These are phyloP conservation scores for Backusella australiensis DNA, from an alignment of 192 early-diverging fungal species.

Conservation along the genomic window DNA sequence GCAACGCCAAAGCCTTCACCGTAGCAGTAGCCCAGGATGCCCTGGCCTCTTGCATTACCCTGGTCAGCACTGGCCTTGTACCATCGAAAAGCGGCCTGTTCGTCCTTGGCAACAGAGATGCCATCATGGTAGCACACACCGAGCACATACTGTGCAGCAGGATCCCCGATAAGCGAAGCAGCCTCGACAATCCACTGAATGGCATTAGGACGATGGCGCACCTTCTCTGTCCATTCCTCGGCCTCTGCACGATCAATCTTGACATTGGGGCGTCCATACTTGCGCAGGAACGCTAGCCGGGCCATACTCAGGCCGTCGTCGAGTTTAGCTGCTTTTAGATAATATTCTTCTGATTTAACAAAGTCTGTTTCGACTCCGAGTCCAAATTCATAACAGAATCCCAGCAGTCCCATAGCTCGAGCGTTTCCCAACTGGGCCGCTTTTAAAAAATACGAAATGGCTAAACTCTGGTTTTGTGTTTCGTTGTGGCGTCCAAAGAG, in stretches of 20 bases:
- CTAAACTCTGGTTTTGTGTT: conserved; percentile 1
- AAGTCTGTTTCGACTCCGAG: conserved; percentile 65
- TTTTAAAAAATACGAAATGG: conserved; percentile 27
- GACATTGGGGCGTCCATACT: conserved; percentile 78
- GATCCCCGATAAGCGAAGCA: conserved; percentile 62
- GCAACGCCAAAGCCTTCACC: conserved; percentile 79
- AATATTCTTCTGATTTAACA: conserved; percentile 60
- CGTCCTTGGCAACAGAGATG: conserved; percentile 49
- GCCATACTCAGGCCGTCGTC: conserved; percentile 64
- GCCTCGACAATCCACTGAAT: conserved; percentile 61
- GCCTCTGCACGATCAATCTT: conserved; percentile 82
- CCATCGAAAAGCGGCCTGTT: conserved; percentile 51
- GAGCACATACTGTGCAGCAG: conserved; percentile 73
- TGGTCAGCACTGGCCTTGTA: conserved; percentile 62
- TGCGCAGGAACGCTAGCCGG: conserved; percentile 73
- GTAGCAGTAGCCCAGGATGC: conserved; percentile 81
- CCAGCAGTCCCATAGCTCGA: conserved; percentile 62
- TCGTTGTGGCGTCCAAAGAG: conserved; percentile 25
- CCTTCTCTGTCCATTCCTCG: conserved; percentile 68
- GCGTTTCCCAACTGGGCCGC: conserved; percentile 46
- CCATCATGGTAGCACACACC: conserved; percentile 75
- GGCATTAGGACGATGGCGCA: conserved; percentile 44
- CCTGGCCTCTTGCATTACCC: conserved; percentile 52
- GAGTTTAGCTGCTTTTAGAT: conserved; percentile 58
- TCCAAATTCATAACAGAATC: conserved; percentile 86